Evolutionary conservation across 768 basidiomycete genomes (phyloP), one percentile per base, ranked within the genome.

Genomic region (Kwoniella dendrophila): DNA sequence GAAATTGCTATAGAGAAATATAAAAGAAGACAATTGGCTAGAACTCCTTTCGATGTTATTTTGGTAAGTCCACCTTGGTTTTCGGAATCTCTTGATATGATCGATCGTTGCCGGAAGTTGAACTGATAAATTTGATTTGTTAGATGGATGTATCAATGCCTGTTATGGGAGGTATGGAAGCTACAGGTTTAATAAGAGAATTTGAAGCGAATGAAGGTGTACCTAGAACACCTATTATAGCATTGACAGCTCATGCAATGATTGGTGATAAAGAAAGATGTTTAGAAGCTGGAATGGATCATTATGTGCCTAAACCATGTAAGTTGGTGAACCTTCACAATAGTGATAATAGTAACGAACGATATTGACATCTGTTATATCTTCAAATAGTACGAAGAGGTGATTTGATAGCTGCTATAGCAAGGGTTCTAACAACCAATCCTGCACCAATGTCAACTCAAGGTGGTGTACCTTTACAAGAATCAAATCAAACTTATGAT

Each of bases 121-220:
- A 3, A 47, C 40, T 40, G 18, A 26, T 7, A 6, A 6, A 33
- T 8, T 18, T 24, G 51, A 33, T 14, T 24, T 16, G 20, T 32
- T 63, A 95, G 90, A 97, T 97, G 95, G 94, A 97, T 72, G 89
- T 96, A 14, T 96, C 93, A 40, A 79, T 80, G 79, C 79, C 79
- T 22, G 74, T 75, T 80, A 97, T 98, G 92, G 93, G 94, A 51
- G 94, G 95, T 66, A 92, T 95, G 87, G 94, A 99, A 79, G 92
- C 95, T 1, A 99, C 96, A 0, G 88, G 92, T 67, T 82, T 91
- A 59, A 96, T 97, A 64, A 86, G 95, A 53, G 84, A 86, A 36
- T 91, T 87, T 74, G 95, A 98, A 81, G 81, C 84, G 75, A 84
- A 87, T 64, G 86, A 86, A 66, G 83, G 86, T 7, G 81, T 92